Evolutionary conservation across 2,329 filamentous ascomycete genomes (phyloP).

Genomic region (Massarina eburnea): DNA sequence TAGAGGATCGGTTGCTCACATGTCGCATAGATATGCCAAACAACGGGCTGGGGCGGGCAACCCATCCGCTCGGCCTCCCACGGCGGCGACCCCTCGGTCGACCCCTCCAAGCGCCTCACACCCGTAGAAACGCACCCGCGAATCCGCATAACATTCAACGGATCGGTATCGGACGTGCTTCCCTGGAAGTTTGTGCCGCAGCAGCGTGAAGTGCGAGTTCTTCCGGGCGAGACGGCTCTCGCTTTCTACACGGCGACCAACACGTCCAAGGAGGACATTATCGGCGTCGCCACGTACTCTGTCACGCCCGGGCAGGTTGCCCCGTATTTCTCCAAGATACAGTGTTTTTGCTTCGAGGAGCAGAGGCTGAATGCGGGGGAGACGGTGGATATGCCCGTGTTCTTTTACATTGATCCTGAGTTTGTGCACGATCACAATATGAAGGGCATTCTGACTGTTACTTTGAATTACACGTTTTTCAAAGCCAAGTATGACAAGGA

Average conservation of each 20-base stretch:
- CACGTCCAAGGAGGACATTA: conserved; percentile 86
- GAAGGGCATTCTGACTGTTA: conserved; percentile 93
- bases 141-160: conserved; percentile 93
- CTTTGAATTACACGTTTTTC: conserved; percentile 96
- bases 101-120: conserved; percentile 74
- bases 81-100: conserved; percentile 55
- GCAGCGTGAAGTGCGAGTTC: conserved; percentile 91
- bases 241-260: conserved; percentile 99
- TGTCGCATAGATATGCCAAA: conserved; percentile 69
- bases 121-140: conserved; percentile 81
- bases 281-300: conserved; percentile 96
- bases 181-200: conserved; percentile 98
- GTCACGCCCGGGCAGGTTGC: conserved; percentile 95
- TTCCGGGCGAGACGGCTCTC: conserved; percentile 93
- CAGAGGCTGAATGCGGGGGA: conserved; percentile 93
- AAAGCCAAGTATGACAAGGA: conserved; percentile 87
- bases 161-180: conserved; percentile 89
- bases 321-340: conserved; percentile 98
- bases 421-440: conserved; percentile 90
- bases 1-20: too few relatives aligned
- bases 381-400: conserved; percentile 98
- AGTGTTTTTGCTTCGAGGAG: conserved; percentile 98
- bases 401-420: conserved; percentile 98
- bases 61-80: conserved; percentile 80
- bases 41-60: conserved; percentile 89